Base-by-base conservation (phyloP, 1,139 yeast genomes). In the Pichia kudriavzevii region DNA sequence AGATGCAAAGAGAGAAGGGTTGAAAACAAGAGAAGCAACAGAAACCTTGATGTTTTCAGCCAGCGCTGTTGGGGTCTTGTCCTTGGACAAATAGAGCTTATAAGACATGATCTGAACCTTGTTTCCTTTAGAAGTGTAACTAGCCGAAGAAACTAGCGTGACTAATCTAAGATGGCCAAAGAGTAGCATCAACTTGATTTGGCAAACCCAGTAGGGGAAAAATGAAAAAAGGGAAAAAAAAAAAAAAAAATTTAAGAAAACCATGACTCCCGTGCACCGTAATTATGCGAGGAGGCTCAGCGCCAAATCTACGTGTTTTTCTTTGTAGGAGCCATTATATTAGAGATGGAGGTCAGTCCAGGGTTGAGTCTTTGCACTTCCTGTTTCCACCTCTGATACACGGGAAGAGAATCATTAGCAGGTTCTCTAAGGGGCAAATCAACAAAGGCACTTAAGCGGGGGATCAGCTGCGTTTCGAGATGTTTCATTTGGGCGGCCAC, bases 11-110 rank as follows among this genome's bases (percentile, higher is more conserved):
- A 29, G 27, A 7, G 18, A 13, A n/a, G 63, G 62, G 16, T 49
- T 49, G 46, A 50, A 65, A 14, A 55, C 64, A 7, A 59, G 49
- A 4, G 70, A 56, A 1, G 83, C 83, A 38, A 79, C 59, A 10
- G 79, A 62, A 24, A 78, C 55, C 57, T 79, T 79, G 49, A 80
- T 59, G 56, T 79, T 79, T 53, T 65, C 68, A 16, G 72, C 68
- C 25, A 75, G 58, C 14, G 74, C 67, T 30, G 61, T 41, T 9
- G 55, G 45, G 11, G 61, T 56, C 37, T 60, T 61, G 20, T 66
- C 64, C 41, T 60, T 64, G 40, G 68, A 70, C 39, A 64, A 65
- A 42, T 57, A 62, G n/a, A 72, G 38, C 39, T 65, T 47, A 16
- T 50, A 35, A n/a, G 58, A 41, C 57, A 53, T 56, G 9, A 5